Percentiles rank a stretch among this genome's conserved stretches.
phyloP scores from a whole-genome alignment of 2,329 filamentous ascomycete genomes.

The Monilinia laxa region DNA sequence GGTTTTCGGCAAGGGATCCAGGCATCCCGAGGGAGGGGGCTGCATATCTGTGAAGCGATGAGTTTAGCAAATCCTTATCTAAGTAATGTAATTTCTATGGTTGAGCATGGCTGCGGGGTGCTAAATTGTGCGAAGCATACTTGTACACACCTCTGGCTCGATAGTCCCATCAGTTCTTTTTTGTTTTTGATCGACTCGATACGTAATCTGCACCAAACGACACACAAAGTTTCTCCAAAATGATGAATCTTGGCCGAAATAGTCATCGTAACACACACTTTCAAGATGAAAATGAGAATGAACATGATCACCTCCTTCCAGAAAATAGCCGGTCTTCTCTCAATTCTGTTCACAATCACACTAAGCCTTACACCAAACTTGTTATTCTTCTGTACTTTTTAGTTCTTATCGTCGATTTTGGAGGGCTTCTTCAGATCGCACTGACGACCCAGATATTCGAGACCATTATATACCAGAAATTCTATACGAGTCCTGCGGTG shows the following conservation, averaged over 20 bases:
- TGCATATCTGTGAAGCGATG: too few species aligned
- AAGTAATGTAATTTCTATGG: too few species aligned
- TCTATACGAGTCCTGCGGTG: background rate
- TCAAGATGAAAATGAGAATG: background rate
- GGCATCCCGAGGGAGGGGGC: too few species aligned
- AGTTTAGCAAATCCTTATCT: too few species aligned
- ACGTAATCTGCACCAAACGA: too few species aligned
- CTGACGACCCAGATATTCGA: constrained; percentile 1
- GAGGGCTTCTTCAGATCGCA: background rate
- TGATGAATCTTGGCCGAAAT: background rate
- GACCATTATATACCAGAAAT: background rate
- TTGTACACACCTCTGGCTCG: too few species aligned
- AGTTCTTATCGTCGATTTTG: background rate
- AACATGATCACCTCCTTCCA: background rate
- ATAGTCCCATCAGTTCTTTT: too few species aligned
- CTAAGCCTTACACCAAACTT: background rate
- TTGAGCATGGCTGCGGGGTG: too few species aligned
- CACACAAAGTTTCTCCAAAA: too few species aligned
- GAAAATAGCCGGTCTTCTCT: background rate
- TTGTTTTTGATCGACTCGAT: too few species aligned
- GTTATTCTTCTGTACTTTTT: background rate
- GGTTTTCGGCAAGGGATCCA: too few species aligned
- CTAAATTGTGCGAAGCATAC: too few species aligned
- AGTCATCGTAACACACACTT: background rate
- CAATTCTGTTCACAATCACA: background rate